phyloP scores from a whole-genome alignment of 2,329 filamentous ascomycete genomes.

The Rasamsonia emersonii region DNA sequence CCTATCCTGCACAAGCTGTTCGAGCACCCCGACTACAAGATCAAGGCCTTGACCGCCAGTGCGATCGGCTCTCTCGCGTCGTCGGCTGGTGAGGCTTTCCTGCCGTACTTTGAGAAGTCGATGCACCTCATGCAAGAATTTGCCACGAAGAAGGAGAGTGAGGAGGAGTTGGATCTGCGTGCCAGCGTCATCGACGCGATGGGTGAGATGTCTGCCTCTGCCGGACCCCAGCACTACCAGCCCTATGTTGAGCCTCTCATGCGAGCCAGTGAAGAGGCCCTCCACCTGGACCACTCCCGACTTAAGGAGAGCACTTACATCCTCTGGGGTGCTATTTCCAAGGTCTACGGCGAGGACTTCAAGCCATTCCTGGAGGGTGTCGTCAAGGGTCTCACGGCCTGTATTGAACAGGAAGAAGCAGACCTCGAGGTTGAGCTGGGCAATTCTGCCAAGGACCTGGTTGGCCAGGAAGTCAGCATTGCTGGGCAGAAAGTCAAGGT shows the following conservation, averaged over 20 bases:
- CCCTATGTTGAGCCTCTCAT: conserved; percentile 86
- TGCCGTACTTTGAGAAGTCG: conserved; percentile 83
- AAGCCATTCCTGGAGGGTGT: conserved; percentile 39
- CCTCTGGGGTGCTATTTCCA: conserved; percentile 87
- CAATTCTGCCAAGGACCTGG: conserved; percentile 63
- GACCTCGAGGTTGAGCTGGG: conserved; percentile 69
- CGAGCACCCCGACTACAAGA: conserved; percentile 73
- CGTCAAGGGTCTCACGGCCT: conserved; percentile 59
- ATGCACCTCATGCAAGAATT: conserved; percentile 85
- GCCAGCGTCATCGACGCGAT: conserved; percentile 87
- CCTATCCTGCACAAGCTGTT: conserved; percentile 78
- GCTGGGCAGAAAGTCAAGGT: conserved; percentile 81
- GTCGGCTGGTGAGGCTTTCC: conserved; percentile 72
- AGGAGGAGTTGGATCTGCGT: conserved; percentile 82
- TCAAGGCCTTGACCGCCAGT: conserved; percentile 82
- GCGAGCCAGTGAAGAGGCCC: conserved; percentile 82
- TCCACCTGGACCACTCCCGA: conserved; percentile 78
- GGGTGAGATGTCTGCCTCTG: conserved; percentile 83
- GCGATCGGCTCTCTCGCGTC: conserved; percentile 86
- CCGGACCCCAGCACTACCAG: conserved; percentile 78
- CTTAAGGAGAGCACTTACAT: conserved; percentile 96
- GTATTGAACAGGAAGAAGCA: conserved; percentile 80
- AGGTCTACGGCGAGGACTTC: conserved; percentile 71
- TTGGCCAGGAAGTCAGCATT: conserved; percentile 67
- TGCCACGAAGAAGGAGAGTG: conserved; percentile 75